Evolutionary conservation across 371 early-diverging fungal genomes (phyloP).

Genomic region (Lichtheimia corymbifera): DNA sequence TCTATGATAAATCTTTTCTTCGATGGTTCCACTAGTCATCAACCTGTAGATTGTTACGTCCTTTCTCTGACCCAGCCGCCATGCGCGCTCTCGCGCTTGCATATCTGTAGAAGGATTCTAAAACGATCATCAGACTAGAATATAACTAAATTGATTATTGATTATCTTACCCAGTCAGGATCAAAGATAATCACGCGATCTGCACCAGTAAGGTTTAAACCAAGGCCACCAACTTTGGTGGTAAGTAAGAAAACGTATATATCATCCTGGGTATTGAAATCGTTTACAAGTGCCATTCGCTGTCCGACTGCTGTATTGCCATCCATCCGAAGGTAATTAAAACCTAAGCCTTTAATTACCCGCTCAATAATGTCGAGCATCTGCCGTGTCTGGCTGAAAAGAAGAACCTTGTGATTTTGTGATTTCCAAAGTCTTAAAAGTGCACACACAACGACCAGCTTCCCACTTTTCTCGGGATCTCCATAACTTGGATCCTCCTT

Average conservation of each 20-base stretch:
- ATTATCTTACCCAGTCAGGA: conserved; percentile 89
- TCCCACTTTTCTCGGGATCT: conserved; percentile 71
- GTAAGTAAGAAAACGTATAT: conserved; percentile 94
- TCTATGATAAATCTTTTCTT: conserved; percentile 97
- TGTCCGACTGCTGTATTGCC: conserved; percentile 88
- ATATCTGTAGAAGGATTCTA: conserved; percentile 96
- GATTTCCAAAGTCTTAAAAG: conserved; percentile 86
- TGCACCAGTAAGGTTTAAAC: conserved; percentile 95
- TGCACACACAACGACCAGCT: conserved; percentile 86
- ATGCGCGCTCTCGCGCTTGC: conserved; percentile 97
- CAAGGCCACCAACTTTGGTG: conserved; percentile 97
- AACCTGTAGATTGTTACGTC: conserved; percentile 95
- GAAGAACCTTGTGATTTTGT: conserved; percentile 84
- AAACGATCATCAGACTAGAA: background rate
- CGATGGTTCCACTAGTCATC: conserved; percentile 97
- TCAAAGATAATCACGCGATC: conserved; percentile 96
- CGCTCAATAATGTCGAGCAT: conserved; percentile 95
- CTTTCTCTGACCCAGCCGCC: conserved; percentile 92
- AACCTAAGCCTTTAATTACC: conserved; percentile 51
- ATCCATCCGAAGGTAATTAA: conserved; percentile 90
- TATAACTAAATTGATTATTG: background rate
- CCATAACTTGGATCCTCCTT: conserved; percentile 64
- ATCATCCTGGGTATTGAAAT: conserved; percentile 73
- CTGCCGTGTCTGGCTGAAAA: conserved; percentile 96
- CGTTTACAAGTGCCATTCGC: conserved; percentile 84